Evolutionary conservation across 768 basidiomycete species (phyloP).

Genomic region (Phlegmacium glaucopus): DNA sequence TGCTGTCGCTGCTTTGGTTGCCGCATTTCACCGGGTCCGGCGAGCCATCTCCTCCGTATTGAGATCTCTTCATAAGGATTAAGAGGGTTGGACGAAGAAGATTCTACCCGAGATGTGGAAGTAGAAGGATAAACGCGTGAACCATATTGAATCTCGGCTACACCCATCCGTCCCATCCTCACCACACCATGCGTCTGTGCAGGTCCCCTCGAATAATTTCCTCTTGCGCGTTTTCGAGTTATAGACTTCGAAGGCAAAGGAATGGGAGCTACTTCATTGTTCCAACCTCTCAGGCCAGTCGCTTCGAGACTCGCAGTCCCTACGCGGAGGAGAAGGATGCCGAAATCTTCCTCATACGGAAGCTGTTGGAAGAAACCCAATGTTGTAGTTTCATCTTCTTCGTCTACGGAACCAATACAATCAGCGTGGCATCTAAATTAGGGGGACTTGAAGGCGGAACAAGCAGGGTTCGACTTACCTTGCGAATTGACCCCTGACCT

Average conservation of each 20-base stretch:
- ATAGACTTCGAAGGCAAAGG: constrained; percentile 14
- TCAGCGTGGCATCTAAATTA: background rate
- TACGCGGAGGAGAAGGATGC: constrained; percentile 64
- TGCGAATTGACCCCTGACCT: constrained; percentile 24
- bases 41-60: background rate
- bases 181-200: constrained; percentile 23
- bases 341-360: constrained; percentile 70
- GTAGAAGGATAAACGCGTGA: constrained; percentile 1
- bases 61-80: background rate
- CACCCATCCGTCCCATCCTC: constrained; percentile 29
- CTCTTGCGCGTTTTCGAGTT: constrained; percentile 10
- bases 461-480: no score
- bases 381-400: constrained; percentile 6
- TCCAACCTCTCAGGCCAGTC: constrained; percentile 65
- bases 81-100: background rate
- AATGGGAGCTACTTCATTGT: constrained; percentile 68
- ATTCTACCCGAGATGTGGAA: background rate
- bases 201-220: background rate
- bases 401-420: constrained; percentile 7
- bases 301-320: constrained; percentile 77
- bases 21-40: background rate
- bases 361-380: constrained; percentile 30
- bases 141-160: constrained; percentile 25
- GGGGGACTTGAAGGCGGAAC: background rate
- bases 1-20: background rate